Percentiles rank a stretch among this genome's conserved stretches.
These are phyloP conservation scores for Petunia hybrid DNA, from an alignment of 305 asterid species.

Conservation along the genomic window DNA sequence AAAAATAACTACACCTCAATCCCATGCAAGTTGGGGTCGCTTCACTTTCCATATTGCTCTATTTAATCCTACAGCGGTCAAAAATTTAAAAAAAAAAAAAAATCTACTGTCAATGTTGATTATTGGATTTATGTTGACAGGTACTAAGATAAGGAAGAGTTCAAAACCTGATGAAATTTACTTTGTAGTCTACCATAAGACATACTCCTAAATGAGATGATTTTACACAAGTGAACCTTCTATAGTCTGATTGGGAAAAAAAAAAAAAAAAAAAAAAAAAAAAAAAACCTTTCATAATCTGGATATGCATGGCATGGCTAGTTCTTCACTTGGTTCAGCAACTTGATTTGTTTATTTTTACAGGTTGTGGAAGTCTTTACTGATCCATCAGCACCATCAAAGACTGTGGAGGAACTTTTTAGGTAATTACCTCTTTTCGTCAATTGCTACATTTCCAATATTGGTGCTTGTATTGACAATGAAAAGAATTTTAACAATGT, in stretches of 20 bases:
- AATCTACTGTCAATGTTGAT: too few species aligned
- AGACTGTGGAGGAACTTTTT: slow-evolving; percentile 65
- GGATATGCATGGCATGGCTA: background rate
- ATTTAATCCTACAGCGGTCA: too few species aligned
- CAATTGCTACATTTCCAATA: slow-evolving; percentile 20
- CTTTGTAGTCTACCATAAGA: too few species aligned
- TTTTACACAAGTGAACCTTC: too few species aligned
- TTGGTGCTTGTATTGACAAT: background rate
- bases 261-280: too few species aligned
- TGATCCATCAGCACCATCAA: slow-evolving; percentile 75
- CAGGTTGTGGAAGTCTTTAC: slow-evolving; percentile 87
- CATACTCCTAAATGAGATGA: too few species aligned
- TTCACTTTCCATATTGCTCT: background rate
- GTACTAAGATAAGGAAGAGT: background rate
- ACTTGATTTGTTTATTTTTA: slow-evolving; percentile 29
- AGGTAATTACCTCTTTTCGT: slow-evolving; percentile 51
- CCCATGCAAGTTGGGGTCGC: background rate
- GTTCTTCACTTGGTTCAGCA: background rate
- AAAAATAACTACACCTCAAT: background rate
- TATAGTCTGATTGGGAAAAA: background rate
- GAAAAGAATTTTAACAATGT: too few species aligned
- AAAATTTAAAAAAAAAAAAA: too few species aligned
- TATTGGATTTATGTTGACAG: too few species aligned
- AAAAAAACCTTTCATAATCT: too few species aligned
- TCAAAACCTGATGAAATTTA: too few species aligned